Evolutionary conservation across 202 grass and related monocot genomes (phyloP).

Genomic region (Elaeis oleifera): DNA sequence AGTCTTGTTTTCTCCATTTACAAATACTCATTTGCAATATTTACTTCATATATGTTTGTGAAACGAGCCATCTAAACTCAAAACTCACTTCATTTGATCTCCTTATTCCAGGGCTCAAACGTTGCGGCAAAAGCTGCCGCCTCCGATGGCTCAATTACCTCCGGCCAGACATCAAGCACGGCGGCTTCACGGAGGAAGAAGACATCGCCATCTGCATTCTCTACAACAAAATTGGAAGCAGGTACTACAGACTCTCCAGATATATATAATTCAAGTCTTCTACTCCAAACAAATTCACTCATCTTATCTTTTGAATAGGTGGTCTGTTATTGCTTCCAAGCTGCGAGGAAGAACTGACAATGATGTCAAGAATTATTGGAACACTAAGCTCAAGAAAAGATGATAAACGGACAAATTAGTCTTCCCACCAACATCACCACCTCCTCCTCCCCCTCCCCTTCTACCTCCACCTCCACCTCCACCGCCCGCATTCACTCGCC

Average conservation of each 20-base stretch:
- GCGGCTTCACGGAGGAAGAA: constrained; percentile 64
- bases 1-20: too few species aligned
- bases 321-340: constrained; percentile 34
- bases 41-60: too few species aligned
- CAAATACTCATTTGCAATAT: too few species aligned
- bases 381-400: constrained; percentile 82
- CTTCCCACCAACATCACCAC: not conserved
- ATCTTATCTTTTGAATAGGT: constrained; percentile 15
- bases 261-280: too few species aligned
- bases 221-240: constrained; percentile 52
- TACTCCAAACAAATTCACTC: too few species aligned
- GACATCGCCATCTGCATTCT: constrained; percentile 46
- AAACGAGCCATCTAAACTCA: too few species aligned
- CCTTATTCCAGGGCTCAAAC: constrained; percentile 39
- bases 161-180: constrained; percentile 54
- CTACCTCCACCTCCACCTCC: not conserved
- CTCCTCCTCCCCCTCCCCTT: not conserved
- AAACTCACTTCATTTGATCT: too few species aligned
- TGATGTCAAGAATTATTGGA: constrained; percentile 90
- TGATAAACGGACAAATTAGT: not conserved
- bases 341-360: constrained; percentile 57
- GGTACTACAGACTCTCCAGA: constrained; percentile 15
- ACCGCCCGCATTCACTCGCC: too few species aligned
- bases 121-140: constrained; percentile 82
- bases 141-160: constrained; percentile 82